Evolutionary conservation across 2,329 filamentous ascomycete species (phyloP).

Genomic region (Colletotrichum orchidophilum): DNA sequence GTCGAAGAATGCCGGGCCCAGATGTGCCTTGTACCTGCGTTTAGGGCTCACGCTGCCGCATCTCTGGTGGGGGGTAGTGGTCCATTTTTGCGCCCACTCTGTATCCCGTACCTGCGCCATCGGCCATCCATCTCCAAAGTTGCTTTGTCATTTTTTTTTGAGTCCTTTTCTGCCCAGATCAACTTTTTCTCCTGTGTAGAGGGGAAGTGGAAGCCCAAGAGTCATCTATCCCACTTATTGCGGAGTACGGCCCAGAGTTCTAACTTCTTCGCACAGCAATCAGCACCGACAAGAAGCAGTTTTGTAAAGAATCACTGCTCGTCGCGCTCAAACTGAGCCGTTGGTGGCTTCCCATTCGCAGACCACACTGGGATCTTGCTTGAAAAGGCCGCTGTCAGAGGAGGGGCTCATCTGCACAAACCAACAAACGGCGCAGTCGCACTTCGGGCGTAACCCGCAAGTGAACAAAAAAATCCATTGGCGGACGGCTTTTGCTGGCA

Average conservation of each 20-base stretch:
- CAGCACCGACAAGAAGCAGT: conserved; percentile 13
- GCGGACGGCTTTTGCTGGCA: conserved; percentile 4
- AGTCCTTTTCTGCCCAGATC: conserved; percentile 20
- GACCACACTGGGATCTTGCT: conserved; percentile 21
- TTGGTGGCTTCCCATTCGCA: conserved; percentile 21
- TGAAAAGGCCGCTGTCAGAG: conserved; percentile 21
- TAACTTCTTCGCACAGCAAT: conserved; percentile 13
- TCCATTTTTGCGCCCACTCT: background rate
- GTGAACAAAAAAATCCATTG: background rate
- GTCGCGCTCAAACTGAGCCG: conserved; percentile 3
- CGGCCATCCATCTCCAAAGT: conserved; percentile 4
- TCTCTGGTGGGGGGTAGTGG: conserved; percentile 1
- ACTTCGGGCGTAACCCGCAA: background rate
- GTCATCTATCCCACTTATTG: conserved; percentile 15
- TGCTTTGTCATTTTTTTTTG: conserved; percentile 27
- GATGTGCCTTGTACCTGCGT: conserved; percentile 32
- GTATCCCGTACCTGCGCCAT: too few species aligned
- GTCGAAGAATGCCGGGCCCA: conserved; percentile 25
- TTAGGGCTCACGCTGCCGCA: conserved; percentile 30
- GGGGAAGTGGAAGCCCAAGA: conserved; percentile 8
- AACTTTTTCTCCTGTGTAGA: background rate
- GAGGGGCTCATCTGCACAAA: conserved; percentile 19
- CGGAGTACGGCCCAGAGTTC: conserved; percentile 18
- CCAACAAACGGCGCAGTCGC: conserved; percentile 2
- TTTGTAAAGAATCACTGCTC: background rate